Base-by-base conservation (phyloP, 495 filamentous ascomycete species). In the Patellaria atrata region DNA sequence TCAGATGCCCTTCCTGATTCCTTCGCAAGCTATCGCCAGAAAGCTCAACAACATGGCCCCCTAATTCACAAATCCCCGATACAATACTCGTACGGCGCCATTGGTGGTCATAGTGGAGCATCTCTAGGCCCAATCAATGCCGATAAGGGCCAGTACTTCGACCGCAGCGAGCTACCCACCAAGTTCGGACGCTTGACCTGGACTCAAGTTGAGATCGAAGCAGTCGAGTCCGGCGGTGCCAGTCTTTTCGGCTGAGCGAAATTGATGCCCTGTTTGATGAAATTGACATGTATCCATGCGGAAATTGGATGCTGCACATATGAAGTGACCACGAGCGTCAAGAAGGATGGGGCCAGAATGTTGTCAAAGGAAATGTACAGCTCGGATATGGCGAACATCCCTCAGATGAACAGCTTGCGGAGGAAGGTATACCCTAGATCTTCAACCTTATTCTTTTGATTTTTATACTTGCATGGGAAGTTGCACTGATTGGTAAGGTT, bases 1-100 rank as follows among this genome's bases (percentile, higher is more conserved):
- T 47, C 67, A 3, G 48, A 64, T 22, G 30, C 46, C 29, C 68
- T 78, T 13, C 75, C 75, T 24, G 67, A 76, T 45, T 79, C 79
- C 27, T 97, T 97, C 66, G 83, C 82, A 41, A 63, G 73, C 47
- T 97, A 97, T 71, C 77, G 89, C 50, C 71, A 77, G 54, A 82
- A 83, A 59, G 91, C 87, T 17, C 79, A 84, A 58, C 87, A 94
- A 55, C 86, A 94, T 57, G 89, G 89, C 14, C 89, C 89, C 7
- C 73, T 96, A 30, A 65, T 57, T 38, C 68, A 68, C 43, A n/a
- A n/a, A n/a, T n/a, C n/a, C n/a, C 66, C 70, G 45, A 63, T 31
- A 20, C 41, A 50, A 22, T 61, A 45, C 55, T 52, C 38, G 24
- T 51, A 53, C 25, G 57, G 57, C 27, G 65, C 64, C 31, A 68